These are phyloP conservation scores for Fusarium neocosmosporiellum DNA, from an alignment of 2,329 filamentous ascomycete genomes.

Conservation along the genomic window DNA sequence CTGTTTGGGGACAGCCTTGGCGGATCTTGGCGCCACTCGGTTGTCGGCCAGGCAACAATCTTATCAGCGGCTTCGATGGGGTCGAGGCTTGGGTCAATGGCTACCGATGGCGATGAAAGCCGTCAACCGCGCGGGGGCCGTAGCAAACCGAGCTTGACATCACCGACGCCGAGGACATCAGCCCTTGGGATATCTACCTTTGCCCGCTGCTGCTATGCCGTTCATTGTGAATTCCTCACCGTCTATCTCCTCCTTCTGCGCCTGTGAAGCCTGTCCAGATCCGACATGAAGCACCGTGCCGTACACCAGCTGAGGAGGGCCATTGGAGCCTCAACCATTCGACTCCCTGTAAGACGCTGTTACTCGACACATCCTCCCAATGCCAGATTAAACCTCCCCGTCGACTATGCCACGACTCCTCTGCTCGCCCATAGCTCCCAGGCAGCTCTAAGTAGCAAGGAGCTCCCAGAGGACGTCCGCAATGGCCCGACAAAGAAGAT, in stretches of 20 bases:
- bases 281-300: constrained; percentile 49
- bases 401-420: constrained; percentile 86
- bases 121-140: constrained; percentile 50
- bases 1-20: constrained; percentile 38
- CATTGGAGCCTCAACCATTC: constrained; percentile 24
- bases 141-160: constrained; percentile 52
- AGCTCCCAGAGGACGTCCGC: constrained; percentile 74
- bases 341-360: constrained; percentile 39
- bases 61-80: constrained; percentile 37
- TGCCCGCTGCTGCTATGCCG: constrained; percentile 28
- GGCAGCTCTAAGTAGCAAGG: constrained; percentile 74
- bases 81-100: constrained; percentile 7
- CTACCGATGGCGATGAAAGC: constrained; percentile 40
- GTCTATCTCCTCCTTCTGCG: constrained; percentile 12
- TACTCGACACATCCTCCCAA: constrained; percentile 70
- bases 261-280: constrained; percentile 6
- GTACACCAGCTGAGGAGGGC: constrained; percentile 46
- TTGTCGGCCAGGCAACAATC: constrained; percentile 58
- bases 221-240: constrained; percentile 19
- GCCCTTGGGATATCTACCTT: constrained; percentile 37
- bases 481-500: constrained; percentile 83
- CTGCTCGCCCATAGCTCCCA: constrained; percentile 84
- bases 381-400: constrained; percentile 81
- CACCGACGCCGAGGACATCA: constrained; percentile 44
- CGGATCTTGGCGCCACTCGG: constrained; percentile 20